Evolutionary conservation across 1,139 yeast genomes (phyloP).

Genomic region (Zhuliangozyma parablackwelliae): DNA sequence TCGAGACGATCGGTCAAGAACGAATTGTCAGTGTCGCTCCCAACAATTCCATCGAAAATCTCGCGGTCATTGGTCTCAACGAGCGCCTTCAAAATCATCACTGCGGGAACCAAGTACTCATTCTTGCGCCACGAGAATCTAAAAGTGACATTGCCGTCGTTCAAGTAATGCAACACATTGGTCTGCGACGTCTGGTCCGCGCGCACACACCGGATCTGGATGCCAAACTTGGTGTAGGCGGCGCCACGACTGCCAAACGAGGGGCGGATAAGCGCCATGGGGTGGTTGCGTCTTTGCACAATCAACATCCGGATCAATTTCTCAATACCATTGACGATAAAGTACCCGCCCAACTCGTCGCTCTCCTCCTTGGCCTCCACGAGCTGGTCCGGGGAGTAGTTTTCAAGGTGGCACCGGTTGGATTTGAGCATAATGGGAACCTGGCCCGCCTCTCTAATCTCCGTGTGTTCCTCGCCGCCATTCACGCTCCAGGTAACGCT

Average conservation of each 20-base stretch:
- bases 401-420: constrained; percentile 86
- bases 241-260: constrained; percentile 94
- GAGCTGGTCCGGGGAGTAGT: constrained; percentile 74
- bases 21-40: constrained; percentile 80
- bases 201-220: constrained; percentile 89
- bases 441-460: constrained; percentile 87
- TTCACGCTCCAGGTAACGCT: constrained; percentile 84
- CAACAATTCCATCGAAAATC: constrained; percentile 93
- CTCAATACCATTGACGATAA: constrained; percentile 94
- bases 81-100: constrained; percentile 88
- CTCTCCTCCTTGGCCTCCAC: constrained; percentile 82
- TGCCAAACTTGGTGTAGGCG: constrained; percentile 82
- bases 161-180: constrained; percentile 89
- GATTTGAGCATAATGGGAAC: constrained; percentile 88
- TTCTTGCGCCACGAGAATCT: constrained; percentile 96
- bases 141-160: constrained; percentile 94
- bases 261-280: constrained; percentile 96
- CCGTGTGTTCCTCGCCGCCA: constrained; percentile 71
- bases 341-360: constrained; percentile 96
- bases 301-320: constrained; percentile 94
- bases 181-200: constrained; percentile 98
- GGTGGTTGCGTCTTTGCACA: constrained; percentile 96
- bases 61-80: constrained; percentile 90
- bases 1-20: constrained; percentile 98
- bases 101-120: constrained; percentile 89